Evolutionary conservation across 2,329 filamentous ascomycete species (phyloP).

Genomic region (Diaporthe caulivora): DNA sequence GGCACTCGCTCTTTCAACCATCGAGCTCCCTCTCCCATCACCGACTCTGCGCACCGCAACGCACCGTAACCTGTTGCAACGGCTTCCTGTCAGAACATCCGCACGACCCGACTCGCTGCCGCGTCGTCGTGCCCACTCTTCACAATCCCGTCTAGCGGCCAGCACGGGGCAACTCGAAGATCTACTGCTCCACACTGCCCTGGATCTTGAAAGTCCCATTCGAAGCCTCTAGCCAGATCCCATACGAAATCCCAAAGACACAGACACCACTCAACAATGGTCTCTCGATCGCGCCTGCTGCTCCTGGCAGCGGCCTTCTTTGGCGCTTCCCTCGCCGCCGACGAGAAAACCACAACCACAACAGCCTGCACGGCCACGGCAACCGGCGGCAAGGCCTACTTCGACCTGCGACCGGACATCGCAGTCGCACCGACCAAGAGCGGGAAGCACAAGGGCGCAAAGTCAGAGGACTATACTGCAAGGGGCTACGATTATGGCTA

Average conservation of each 20-base stretch:
- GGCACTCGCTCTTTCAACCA: neutral
- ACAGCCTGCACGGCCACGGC: constrained; percentile 68
- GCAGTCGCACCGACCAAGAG: constrained; percentile 59
- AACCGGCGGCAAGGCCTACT: constrained; percentile 66
- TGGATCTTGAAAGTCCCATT: neutral
- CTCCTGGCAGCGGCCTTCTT: constrained; percentile 36
- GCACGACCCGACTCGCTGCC: constrained; percentile 1
- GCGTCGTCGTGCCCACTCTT: constrained; percentile 1
- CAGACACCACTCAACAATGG: constrained; percentile 8
- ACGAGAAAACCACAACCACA: constrained; percentile 53
- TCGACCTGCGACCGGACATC: constrained; percentile 68
- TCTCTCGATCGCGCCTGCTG: constrained; percentile 35
- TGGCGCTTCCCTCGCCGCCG: constrained; percentile 36
- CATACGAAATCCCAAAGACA: neutral
- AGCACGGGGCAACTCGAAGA: constrained; percentile 23
- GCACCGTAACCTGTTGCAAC: neutral
- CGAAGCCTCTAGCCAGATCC: neutral
- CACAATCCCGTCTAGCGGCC: constrained; percentile 19
- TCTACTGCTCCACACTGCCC: constrained; percentile 27
- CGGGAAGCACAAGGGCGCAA: constrained; percentile 57
- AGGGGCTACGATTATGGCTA: constrained; percentile 81
- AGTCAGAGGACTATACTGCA: constrained; percentile 69
- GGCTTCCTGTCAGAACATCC: neutral
- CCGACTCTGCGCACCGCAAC: neutral
- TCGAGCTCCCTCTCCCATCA: neutral